Evolutionary conservation across 179 eudicot species (phyloP).

Genomic region (Sideroxylon spinosum): DNA sequence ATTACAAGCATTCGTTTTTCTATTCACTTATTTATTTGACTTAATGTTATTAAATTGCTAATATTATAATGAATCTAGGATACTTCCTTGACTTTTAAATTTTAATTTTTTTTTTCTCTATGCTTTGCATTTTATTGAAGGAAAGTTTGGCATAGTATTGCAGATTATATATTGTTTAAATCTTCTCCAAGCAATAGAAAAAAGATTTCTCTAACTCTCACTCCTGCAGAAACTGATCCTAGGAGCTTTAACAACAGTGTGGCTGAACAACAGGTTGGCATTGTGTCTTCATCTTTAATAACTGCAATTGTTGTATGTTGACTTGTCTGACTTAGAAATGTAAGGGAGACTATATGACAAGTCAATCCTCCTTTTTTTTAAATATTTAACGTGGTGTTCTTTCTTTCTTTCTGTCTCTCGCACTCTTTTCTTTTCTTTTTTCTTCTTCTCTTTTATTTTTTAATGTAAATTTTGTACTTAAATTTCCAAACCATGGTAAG

Average conservation of each 20-base stretch:
- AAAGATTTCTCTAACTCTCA: constrained; percentile 3
- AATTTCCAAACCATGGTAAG: not conserved
- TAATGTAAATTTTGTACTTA: not conserved
- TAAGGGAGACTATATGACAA: constrained; percentile 1
- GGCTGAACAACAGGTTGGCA: constrained; percentile 77
- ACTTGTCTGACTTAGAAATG: not conserved
- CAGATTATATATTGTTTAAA: constrained; percentile 6
- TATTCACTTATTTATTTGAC: not conserved
- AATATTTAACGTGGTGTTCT: not conserved
- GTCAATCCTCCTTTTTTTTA: not conserved
- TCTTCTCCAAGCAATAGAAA: constrained; percentile 9
- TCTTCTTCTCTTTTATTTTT: too few relatives aligned
- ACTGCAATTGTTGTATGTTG: not conserved
- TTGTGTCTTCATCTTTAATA: not conserved
- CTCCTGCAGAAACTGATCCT: constrained; percentile 62
- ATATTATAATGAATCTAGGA: not conserved
- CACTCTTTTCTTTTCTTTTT: too few relatives aligned
- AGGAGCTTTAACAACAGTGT: constrained; percentile 98
- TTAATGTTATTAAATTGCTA: not conserved
- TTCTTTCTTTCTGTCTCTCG: too few relatives aligned
- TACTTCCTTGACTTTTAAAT: not conserved
- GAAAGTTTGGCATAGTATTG: not conserved
- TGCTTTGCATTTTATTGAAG: not conserved
- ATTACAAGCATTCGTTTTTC: not conserved
- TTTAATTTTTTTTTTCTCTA: not conserved